phyloP scores from a whole-genome alignment of 306 rosid genomes.

The Notholithocarpus densiflorus region DNA sequence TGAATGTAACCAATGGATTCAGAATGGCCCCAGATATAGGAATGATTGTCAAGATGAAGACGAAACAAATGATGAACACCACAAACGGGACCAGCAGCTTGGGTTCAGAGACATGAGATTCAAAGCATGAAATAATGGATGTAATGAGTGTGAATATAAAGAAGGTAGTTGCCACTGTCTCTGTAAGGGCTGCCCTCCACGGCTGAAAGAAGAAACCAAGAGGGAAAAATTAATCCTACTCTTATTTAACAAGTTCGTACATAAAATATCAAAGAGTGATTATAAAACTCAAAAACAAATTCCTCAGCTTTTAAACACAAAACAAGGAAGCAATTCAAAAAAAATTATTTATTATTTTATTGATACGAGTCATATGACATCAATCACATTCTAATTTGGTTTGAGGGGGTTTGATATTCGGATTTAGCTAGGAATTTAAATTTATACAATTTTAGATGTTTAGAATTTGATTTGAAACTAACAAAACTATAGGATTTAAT shows the following conservation, averaged over 20 bases:
- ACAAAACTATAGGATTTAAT: too few relatives aligned
- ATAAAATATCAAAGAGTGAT: too few relatives aligned
- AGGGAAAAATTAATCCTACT: background rate
- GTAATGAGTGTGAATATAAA: background rate
- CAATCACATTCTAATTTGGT: too few relatives aligned
- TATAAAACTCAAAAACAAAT: too few relatives aligned
- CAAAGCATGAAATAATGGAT: background rate
- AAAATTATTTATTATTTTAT: too few relatives aligned
- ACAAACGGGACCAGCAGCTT: background rate
- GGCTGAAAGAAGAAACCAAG: background rate
- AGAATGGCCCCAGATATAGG: background rate
- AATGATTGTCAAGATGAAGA: background rate
- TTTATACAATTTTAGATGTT: too few relatives aligned
- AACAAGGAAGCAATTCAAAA: too few relatives aligned
- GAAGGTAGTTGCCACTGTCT: background rate
- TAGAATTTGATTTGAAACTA: too few relatives aligned
- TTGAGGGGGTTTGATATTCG: too few relatives aligned
- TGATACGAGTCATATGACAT: too few relatives aligned
- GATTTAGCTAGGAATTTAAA: too few relatives aligned
- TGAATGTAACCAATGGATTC: background rate
- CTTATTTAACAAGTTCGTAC: background rate
- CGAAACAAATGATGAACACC: background rate
- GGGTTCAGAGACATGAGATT: background rate
- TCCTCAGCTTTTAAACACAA: too few relatives aligned
- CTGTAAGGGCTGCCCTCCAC: background rate